phyloP scores from a whole-genome alignment of 164 flowering plant species.

The Umbilicus rupestris region DNA sequence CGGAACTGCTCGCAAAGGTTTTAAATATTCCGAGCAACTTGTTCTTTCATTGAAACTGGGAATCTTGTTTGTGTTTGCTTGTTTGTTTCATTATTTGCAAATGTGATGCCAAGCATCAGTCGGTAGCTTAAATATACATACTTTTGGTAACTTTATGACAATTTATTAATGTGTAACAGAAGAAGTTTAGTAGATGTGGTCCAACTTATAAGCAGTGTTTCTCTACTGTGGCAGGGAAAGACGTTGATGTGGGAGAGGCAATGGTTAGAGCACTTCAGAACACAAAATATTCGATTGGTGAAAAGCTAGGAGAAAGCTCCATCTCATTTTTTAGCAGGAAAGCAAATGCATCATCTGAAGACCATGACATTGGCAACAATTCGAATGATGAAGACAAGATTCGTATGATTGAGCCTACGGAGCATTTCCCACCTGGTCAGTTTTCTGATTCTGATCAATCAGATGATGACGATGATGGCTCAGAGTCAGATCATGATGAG shows the following conservation, averaged over 20 bases:
- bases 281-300: conserved; percentile 74
- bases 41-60: neutral
- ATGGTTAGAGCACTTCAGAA: conserved; percentile 81
- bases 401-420: conserved; percentile 16
- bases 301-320: conserved; percentile 62
- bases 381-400: conserved; percentile 11
- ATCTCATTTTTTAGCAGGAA: conserved; percentile 47
- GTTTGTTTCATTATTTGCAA: too few relatives aligned
- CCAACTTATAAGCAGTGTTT: neutral
- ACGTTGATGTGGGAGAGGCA: conserved; percentile 62
- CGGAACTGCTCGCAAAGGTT: conserved; percentile 36
- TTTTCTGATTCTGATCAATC: conserved; percentile 16
- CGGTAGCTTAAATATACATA: neutral
- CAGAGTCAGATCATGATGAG: neutral
- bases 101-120: neutral
- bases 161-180: too few relatives aligned
- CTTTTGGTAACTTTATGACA: neutral
- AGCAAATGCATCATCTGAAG: conserved; percentile 25
- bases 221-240: conserved; percentile 41
- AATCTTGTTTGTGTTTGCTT: too few relatives aligned
- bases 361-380: conserved; percentile 15
- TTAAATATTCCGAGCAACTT: neutral
- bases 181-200: neutral
- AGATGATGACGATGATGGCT: neutral
- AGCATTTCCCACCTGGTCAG: conserved; percentile 20